Evolutionary conservation across 192 early-diverging fungal genomes (phyloP).

Genomic region (Linnemannia zychae): DNA sequence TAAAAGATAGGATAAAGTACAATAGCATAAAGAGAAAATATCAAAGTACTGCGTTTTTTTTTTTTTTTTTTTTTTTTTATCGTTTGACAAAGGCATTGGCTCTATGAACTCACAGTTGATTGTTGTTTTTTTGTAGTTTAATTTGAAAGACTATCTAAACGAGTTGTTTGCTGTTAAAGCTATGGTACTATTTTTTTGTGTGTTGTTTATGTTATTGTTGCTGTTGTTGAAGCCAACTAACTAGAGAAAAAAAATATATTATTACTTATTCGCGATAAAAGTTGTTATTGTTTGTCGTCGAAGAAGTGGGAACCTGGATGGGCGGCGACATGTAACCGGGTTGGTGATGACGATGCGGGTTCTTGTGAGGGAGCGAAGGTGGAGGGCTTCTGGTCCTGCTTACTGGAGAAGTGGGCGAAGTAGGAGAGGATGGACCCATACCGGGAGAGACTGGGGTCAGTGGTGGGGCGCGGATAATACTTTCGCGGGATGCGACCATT

Average conservation of each 20-base stretch:
- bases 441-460: not conserved
- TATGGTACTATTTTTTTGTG: not conserved
- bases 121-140: too few species aligned
- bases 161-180: too few species aligned
- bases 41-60: too few species aligned
- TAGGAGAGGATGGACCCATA: too few species aligned
- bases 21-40: too few species aligned
- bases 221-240: not conserved
- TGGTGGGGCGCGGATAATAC: not conserved
- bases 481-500: conserved; percentile 16
- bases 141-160: too few species aligned
- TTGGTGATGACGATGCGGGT: conserved; percentile 20
- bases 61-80: too few species aligned
- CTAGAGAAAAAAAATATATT: not conserved
- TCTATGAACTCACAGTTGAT: too few species aligned
- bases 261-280: conserved; percentile 1
- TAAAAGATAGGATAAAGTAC: too few species aligned
- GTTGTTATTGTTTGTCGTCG: not conserved
- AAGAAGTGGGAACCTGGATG: conserved; percentile 2
- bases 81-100: too few species aligned
- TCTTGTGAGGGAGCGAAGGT: conserved; percentile 33
- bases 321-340: conserved; percentile 25
- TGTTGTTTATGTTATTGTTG: not conserved
- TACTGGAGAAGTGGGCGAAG: conserved; percentile 15
- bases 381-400: conserved; percentile 26